Conservation (phyloP, 805 yeast species). For the Priceomyces castillae region DNA sequence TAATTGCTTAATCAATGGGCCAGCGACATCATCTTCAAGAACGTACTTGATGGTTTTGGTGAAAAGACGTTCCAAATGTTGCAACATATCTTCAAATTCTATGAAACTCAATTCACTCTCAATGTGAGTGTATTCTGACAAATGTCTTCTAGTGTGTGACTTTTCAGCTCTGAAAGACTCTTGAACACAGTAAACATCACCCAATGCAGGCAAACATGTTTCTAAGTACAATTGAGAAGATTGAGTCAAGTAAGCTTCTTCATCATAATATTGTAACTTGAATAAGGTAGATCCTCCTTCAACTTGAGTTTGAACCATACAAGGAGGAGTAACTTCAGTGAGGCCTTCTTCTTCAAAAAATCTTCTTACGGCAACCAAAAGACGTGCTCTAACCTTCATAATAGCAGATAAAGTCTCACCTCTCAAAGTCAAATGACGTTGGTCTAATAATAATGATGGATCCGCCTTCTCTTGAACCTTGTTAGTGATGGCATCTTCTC, state of each 20-base stretch:
- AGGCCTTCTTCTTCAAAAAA: slow-evolving; percentile 72
- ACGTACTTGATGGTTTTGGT: slow-evolving; percentile 69
- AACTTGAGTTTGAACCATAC: slow-evolving; percentile 99
- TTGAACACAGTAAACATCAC: slow-evolving; percentile 96
- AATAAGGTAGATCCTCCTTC: slow-evolving; percentile 98
- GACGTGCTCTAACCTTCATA: slow-evolving; percentile 88
- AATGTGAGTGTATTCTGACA: slow-evolving; percentile 94
- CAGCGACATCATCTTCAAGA: slow-evolving; percentile 86
- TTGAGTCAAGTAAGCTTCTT: slow-evolving; percentile 94
- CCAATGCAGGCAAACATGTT: slow-evolving; percentile 92
- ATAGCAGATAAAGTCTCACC: slow-evolving; percentile 93
- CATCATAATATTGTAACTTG: slow-evolving; percentile 91
- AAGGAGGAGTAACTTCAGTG: slow-evolving; percentile 96
- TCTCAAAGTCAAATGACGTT: slow-evolving; percentile 92
- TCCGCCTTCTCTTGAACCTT: slow-evolving; percentile 91
- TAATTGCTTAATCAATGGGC: slow-evolving; percentile 83
- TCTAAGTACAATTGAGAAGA: slow-evolving; percentile 95
- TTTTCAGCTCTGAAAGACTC: slow-evolving; percentile 99
- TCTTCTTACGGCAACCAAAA: slow-evolving; percentile 70
- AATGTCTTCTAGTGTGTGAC: slow-evolving; percentile 97
- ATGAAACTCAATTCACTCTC: slow-evolving; percentile 93
- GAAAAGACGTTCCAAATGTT: slow-evolving; percentile 80
- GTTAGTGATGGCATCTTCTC: slow-evolving; percentile 93
- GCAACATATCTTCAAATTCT: slow-evolving; percentile 78
- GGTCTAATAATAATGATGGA: slow-evolving; percentile 87